These are phyloP conservation scores for Nicotiana tomentosiformis DNA, from an alignment of 257 asterid species.

Conservation along the genomic window DNA sequence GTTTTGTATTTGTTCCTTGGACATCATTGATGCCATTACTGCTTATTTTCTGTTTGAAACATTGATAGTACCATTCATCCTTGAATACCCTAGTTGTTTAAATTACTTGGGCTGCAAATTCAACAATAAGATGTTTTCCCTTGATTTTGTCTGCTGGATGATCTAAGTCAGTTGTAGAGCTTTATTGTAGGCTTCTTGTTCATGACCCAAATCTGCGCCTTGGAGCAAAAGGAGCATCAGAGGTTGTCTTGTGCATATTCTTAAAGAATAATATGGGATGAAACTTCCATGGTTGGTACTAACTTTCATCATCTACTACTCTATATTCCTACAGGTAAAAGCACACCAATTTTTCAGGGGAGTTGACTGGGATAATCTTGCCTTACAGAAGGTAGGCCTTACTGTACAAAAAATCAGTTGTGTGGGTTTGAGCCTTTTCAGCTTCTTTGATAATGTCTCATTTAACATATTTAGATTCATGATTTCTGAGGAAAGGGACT, in stretches of 20 bases:
- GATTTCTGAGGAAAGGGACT: neutral
- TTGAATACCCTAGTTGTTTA: neutral
- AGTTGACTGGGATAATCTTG: constrained; percentile 92
- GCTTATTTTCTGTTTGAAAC: neutral
- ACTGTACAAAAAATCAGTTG: neutral
- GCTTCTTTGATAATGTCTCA: neutral
- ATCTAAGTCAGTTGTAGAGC: neutral
- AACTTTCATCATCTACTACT: constrained; percentile 11
- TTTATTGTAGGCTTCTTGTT: constrained; percentile 57
- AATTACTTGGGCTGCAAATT: neutral
- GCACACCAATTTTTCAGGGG: constrained; percentile 78
- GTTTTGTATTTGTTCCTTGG: neutral
- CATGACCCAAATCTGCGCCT: constrained; percentile 82
- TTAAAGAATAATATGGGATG: neutral
- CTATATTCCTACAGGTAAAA: constrained; percentile 59
- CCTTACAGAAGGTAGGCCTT: constrained; percentile 64
- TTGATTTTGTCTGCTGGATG: neutral
- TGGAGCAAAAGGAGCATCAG: constrained; percentile 88
- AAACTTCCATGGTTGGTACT: constrained; percentile 4
- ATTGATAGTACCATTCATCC: neutral
- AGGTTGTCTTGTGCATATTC: constrained; percentile 37
- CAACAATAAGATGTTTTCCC: neutral
- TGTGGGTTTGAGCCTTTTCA: neutral
- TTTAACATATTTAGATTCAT: neutral
- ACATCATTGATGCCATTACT: neutral